phyloP scores from a whole-genome alignment of 352 stramenopile genomes.

The Globisporangium acanthophoron region DNA sequence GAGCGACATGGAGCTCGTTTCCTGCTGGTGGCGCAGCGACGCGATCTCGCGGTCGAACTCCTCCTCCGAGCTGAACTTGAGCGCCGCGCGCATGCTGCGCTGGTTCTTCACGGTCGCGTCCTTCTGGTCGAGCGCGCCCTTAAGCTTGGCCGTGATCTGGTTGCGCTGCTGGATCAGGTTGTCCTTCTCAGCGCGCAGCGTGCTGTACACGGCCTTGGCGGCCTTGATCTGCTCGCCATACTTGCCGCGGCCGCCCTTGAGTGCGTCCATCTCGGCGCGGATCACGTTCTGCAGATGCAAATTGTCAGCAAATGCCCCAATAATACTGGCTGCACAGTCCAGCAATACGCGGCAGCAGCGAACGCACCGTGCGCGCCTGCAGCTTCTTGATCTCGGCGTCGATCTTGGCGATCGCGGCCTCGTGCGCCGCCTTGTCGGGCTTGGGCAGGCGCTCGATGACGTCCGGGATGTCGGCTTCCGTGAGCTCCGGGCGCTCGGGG shows the following conservation, averaged over 20 bases:
- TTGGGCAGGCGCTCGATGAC: conserved; percentile 80
- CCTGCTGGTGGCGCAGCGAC: conserved; percentile 86
- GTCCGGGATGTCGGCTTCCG: conserved; percentile 57
- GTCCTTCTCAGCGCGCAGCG: conserved; percentile 80
- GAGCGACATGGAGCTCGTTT: conserved; percentile 95
- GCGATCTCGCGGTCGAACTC: conserved; percentile 92
- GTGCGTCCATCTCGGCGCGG: conserved; percentile 67
- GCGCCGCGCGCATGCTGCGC: conserved; percentile 42
- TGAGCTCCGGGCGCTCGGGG: conserved; percentile 19
- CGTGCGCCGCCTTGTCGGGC: conserved; percentile 88
- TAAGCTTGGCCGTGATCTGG: conserved; percentile 74
- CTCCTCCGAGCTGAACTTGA: conserved; percentile 86
- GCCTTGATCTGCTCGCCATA: conserved; percentile 86
- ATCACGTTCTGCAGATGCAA: conserved; percentile 34
- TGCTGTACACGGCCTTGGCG: conserved; percentile 80
- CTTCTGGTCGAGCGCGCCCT: conserved; percentile 79
- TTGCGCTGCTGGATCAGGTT: conserved; percentile 84
- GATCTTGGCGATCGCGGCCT: conserved; percentile 80
- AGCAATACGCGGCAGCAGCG: not conserved
- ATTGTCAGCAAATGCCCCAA: too few relatives aligned
- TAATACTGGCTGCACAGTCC: too few relatives aligned
- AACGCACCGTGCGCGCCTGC: conserved; percentile 67
- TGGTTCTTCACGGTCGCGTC: conserved; percentile 69
- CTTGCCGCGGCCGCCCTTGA: conserved; percentile 76
- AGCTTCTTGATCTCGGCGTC: conserved; percentile 90